A percentile compares a stretch with the other conserved stretches of the same genome.
Evolutionary conservation across 1,139 yeast species (phyloP).

Genomic region (Kurtzmaniella quercitrusa): DNA sequence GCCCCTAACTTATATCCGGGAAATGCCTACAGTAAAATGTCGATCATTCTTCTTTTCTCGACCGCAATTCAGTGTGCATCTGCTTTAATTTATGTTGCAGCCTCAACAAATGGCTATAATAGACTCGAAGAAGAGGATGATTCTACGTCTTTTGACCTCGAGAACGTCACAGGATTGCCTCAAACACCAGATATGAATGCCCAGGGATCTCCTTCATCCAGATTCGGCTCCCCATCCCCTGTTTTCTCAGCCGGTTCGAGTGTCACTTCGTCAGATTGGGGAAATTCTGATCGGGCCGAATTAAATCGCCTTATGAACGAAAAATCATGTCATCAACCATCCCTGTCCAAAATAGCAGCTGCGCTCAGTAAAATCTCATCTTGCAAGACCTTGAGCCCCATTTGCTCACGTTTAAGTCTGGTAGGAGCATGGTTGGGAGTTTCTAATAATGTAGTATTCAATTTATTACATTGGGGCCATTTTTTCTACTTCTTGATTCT

Average conservation of each 20-base stretch:
- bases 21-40: conserved; percentile 67
- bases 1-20: conserved; percentile 69
- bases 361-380: conserved; percentile 24
- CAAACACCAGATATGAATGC: not conserved
- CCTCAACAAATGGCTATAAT: not conserved
- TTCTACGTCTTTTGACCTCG: conserved; percentile 6
- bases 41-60: conserved; percentile 53
- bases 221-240: conserved; percentile 4
- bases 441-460: conserved; percentile 34
- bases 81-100: conserved; percentile 31
- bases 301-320: conserved; percentile 5
- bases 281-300: conserved; percentile 6
- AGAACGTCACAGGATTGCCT: not conserved
- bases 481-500: conserved; percentile 58
- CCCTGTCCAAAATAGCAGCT: conserved; percentile 5
- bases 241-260: not conserved
- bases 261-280: conserved; percentile 5
- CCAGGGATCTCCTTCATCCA: conserved; percentile 1
- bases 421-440: conserved; percentile 7
- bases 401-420: conserved; percentile 33
- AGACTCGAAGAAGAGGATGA: conserved; percentile 1
- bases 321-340: not conserved
- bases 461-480: conserved; percentile 60
- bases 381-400: conserved; percentile 20
- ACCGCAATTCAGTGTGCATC: conserved; percentile 50